These are phyloP conservation scores for Didymellaceae sp. DNA, from an alignment of 2,329 filamentous ascomycete genomes.

Conservation along the genomic window DNA sequence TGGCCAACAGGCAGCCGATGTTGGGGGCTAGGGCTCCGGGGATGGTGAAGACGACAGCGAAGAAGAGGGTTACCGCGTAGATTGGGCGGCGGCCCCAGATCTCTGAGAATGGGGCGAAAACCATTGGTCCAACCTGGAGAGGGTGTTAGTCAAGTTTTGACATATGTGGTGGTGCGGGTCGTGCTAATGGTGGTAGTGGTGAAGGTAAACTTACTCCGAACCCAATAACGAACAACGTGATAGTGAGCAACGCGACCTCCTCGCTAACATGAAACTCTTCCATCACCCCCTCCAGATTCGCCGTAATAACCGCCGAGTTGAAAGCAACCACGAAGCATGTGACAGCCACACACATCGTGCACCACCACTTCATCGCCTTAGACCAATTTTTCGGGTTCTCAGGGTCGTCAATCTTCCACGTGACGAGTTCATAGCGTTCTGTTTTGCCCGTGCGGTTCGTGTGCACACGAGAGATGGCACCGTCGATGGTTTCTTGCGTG, in stretches of 20 bases:
- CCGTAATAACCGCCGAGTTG: constrained; percentile 76
- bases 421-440: constrained; percentile 67
- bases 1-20: constrained; percentile 76
- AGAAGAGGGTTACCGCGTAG: constrained; percentile 70
- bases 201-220: constrained; percentile 62
- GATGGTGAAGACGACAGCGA: constrained; percentile 80
- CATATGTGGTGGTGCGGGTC: too few relatives aligned
- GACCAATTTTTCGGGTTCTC: constrained; percentile 89
- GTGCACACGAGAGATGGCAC: constrained; percentile 65
- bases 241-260: constrained; percentile 74
- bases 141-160: too few relatives aligned
- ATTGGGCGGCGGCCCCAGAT: constrained; percentile 74
- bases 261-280: constrained; percentile 71
- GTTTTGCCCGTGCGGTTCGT: constrained; percentile 62
- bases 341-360: constrained; percentile 80
- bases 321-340: constrained; percentile 57
- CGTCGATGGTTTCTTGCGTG: constrained; percentile 64
- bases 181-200: neutral
- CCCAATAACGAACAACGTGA: constrained; percentile 80
- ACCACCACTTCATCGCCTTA: constrained; percentile 76
- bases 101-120: constrained; percentile 79
- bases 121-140: constrained; percentile 67
- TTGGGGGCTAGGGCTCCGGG: constrained; percentile 80
- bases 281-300: constrained; percentile 70
- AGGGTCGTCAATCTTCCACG: constrained; percentile 73